Evolutionary conservation across 73 alveolate genomes (phyloP).

Genomic region (Urostyla sp.): DNA sequence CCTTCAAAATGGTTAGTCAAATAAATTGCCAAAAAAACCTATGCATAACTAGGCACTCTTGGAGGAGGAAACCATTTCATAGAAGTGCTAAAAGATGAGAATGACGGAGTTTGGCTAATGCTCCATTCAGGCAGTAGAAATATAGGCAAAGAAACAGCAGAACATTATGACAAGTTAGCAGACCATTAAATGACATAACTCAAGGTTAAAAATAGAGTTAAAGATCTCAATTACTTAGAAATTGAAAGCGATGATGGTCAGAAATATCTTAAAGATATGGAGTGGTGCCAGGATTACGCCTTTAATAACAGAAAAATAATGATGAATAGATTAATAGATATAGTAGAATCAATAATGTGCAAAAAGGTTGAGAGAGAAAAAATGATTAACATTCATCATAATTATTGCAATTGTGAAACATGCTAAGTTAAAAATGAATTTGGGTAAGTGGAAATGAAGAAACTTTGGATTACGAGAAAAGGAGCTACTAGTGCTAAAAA

Average conservation of each 20-base stretch:
- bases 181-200: conserved; percentile 6
- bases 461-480: conserved; percentile 64
- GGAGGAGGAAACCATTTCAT: conserved; percentile 71
- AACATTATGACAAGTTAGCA: conserved; percentile 60
- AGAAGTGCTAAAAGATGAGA: conserved; percentile 63
- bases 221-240: not conserved
- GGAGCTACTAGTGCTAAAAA: conserved; percentile 57
- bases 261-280: conserved; percentile 64
- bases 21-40: no score
- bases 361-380: not conserved
- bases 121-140: conserved; percentile 69
- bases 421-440: conserved; percentile 8
- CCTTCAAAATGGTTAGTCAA: no score
- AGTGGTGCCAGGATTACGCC: conserved; percentile 64
- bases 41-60: conserved; percentile 66
- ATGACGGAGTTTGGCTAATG: conserved; percentile 69
- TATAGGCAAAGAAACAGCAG: conserved; percentile 67
- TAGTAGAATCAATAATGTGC: not conserved
- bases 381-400: conserved; percentile 64
- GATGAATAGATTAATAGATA: conserved; percentile 20
- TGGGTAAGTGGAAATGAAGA: conserved; percentile 4
- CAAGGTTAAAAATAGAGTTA: not conserved
- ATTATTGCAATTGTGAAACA: conserved; percentile 61
- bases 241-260: conserved; percentile 39
- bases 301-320: conserved; percentile 51